Percentiles rank a stretch among this genome's conserved stretches.
Evolutionary conservation across 176 grass and related monocot species (phyloP).

Genomic region (Oryza rufipogon): DNA sequence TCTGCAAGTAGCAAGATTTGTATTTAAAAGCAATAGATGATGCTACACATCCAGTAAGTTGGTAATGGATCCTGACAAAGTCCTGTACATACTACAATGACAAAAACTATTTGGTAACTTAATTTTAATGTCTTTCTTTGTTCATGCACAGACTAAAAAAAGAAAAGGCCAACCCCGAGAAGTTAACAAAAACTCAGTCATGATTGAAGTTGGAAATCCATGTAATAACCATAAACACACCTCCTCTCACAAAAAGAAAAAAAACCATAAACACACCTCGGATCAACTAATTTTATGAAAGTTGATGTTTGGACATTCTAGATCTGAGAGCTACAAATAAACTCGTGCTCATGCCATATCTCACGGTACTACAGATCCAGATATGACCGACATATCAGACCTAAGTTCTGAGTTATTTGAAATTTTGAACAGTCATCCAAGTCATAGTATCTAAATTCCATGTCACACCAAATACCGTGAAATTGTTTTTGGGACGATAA

Average conservation of each 20-base stretch:
- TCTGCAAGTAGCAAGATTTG: background rate
- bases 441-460: background rate
- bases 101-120: background rate
- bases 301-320: background rate
- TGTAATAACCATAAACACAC: background rate
- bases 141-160: background rate
- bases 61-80: background rate
- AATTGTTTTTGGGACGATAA: background rate
- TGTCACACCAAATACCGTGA: background rate
- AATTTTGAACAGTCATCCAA: background rate
- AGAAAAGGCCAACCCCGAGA: background rate
- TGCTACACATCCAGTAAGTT: background rate
- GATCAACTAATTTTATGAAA: conserved; percentile 3
- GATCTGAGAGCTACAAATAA: background rate
- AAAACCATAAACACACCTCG: background rate
- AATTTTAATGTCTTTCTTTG: background rate
- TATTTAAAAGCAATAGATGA: conserved; percentile 4
- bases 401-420: background rate
- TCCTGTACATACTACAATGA: background rate
- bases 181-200: background rate
- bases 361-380: background rate
- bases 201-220: background rate
- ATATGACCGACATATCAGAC: background rate
- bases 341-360: background rate
- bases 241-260: background rate